A percentile compares a stretch with the other conserved stretches of the same genome.
Evolutionary conservation across 2,329 filamentous ascomycete genomes (phyloP).

Genomic region (Neurospora crassa): DNA sequence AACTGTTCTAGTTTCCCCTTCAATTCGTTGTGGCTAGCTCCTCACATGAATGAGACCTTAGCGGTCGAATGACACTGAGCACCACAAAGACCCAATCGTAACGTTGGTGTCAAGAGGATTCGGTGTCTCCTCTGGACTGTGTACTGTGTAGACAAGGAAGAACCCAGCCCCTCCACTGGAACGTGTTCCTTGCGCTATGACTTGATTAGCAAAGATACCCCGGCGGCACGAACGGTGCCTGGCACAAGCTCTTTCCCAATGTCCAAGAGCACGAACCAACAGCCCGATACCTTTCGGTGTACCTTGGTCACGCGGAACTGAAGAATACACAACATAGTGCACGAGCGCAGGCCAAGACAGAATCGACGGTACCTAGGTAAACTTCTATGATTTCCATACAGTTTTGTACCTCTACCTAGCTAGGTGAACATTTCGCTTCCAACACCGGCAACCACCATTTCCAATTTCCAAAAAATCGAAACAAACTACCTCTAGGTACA

Average conservation of each 20-base stretch:
- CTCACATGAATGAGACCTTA: neutral
- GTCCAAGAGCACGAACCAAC: neutral
- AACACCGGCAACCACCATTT: no score
- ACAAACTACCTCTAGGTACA: no score
- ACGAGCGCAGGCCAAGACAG: no score
- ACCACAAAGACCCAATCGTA: neutral
- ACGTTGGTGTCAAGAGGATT: neutral
- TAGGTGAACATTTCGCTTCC: no score
- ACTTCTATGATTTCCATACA: no score
- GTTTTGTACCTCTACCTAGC: no score
- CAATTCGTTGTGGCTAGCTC: neutral
- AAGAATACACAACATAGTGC: neutral
- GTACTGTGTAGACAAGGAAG: neutral
- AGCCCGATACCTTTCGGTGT: neutral
- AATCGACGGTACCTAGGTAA: no score
- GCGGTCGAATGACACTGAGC: neutral
- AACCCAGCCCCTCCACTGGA: neutral
- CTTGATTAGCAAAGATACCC: neutral
- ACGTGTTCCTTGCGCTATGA: neutral
- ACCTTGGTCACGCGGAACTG: neutral
- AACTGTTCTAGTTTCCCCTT: neutral
- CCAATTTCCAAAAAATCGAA: no score
- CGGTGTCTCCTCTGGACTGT: neutral
- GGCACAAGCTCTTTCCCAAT: neutral
- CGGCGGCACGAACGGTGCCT: neutral